Conservation (phyloP, 495 filamentous ascomycete species). For the Neurospora discreta region DNA sequence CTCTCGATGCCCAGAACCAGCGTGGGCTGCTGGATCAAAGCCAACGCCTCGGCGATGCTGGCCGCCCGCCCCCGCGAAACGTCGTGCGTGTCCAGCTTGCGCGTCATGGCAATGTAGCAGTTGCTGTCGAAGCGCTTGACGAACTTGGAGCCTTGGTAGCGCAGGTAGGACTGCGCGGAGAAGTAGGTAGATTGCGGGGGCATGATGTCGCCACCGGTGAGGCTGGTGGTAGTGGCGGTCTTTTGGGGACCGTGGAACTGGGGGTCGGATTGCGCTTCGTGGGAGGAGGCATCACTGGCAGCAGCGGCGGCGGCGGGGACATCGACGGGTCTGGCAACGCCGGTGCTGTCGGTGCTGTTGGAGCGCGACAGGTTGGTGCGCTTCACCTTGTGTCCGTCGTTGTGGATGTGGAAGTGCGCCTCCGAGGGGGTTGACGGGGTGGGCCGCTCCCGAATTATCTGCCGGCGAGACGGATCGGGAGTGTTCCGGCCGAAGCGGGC, state of each 20-base stretch:
- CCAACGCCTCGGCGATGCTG: slow-evolving; percentile 61
- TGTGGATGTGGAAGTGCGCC: slow-evolving; percentile 89
- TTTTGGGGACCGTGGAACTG: slow-evolving; percentile 61
- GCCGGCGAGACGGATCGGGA: slow-evolving; percentile 68
- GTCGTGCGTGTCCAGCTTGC: slow-evolving; percentile 98
- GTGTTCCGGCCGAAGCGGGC: slow-evolving; percentile 87
- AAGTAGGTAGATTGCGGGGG: slow-evolving; percentile 73
- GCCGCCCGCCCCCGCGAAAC: slow-evolving; percentile 61
- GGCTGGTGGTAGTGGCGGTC: slow-evolving; percentile 7
- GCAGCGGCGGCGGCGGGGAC: slow-evolving; percentile 26
- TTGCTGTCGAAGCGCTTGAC: slow-evolving; percentile 95
- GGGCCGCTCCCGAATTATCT: slow-evolving; percentile 61
- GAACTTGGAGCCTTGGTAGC: slow-evolving; percentile 96
- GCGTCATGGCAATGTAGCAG: slow-evolving; percentile 97
- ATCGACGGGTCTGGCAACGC: slow-evolving; percentile 25
- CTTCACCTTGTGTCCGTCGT: slow-evolving; percentile 72
- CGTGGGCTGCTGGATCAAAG: slow-evolving; percentile 72
- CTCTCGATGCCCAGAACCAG: slow-evolving; percentile 87
- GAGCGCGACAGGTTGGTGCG: slow-evolving; percentile 27
- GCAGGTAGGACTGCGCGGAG: slow-evolving; percentile 92
- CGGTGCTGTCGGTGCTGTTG: slow-evolving; percentile 15
- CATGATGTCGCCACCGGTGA: slow-evolving; percentile 30
- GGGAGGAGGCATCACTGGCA: neutral
- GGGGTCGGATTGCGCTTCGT: slow-evolving; percentile 41
- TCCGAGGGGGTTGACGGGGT: slow-evolving; percentile 56